phyloP scores from a whole-genome alignment of 2,329 filamentous ascomycete genomes.

The Penicillium janthinellum region DNA sequence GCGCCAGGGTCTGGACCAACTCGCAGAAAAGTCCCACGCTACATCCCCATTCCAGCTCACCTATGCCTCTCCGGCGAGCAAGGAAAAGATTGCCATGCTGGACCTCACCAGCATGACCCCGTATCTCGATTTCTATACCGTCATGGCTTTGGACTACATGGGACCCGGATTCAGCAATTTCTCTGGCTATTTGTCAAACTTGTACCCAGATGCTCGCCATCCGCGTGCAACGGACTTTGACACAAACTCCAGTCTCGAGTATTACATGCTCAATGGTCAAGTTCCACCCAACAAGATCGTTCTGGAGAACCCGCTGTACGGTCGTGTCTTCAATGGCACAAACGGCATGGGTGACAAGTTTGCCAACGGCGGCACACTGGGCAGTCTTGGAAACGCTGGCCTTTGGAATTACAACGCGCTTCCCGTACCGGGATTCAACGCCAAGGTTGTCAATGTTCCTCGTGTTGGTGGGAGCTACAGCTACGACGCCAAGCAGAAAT shows the following conservation, averaged over 20 bases:
- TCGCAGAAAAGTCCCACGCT: neutral
- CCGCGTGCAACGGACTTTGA: neutral
- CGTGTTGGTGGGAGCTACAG: slow-evolving; percentile 1
- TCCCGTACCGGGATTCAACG: neutral
- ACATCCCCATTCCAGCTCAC: neutral
- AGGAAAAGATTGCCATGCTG: neutral
- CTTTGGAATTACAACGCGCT: neutral
- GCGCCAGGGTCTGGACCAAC: neutral
- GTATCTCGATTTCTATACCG: neutral
- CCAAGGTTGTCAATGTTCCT: neutral
- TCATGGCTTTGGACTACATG: neutral
- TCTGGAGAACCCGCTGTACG: neutral
- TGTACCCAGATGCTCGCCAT: neutral
- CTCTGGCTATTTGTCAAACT: neutral
- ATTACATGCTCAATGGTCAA: neutral
- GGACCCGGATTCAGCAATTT: neutral
- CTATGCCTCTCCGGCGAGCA: neutral
- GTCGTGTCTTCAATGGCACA: neutral
- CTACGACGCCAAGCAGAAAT: slow-evolving; percentile 1
- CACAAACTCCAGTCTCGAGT: neutral
- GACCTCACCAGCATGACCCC: neutral
- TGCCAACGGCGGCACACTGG: neutral
- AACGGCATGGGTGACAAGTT: neutral
- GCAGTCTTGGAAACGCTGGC: neutral
- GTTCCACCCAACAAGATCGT: neutral